Conservation (phyloP, 345 rosid species). For the Eucalyptus curtisii region DNA sequence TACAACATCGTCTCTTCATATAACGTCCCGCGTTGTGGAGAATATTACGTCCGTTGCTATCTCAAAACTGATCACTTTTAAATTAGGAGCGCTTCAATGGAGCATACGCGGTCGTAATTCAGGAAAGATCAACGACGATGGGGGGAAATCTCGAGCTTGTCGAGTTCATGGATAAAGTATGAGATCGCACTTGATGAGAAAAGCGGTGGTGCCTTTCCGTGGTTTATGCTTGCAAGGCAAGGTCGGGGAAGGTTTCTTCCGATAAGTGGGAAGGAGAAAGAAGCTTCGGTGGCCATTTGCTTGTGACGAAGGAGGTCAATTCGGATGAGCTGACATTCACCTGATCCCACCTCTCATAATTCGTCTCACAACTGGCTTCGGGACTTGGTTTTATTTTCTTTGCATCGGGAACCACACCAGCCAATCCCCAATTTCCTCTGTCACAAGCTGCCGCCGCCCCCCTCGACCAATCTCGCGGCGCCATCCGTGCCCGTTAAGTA, state of each 20-base stretch:
- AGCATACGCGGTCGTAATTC: background rate
- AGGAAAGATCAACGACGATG: background rate
- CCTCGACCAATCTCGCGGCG: background rate
- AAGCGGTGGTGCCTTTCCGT: background rate
- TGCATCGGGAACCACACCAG: background rate
- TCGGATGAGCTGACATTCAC: background rate
- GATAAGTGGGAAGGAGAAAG: background rate
- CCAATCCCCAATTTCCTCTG: background rate
- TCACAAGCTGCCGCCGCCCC: background rate
- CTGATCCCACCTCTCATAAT: background rate
- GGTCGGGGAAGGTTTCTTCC: background rate
- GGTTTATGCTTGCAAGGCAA: background rate
- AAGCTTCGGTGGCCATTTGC: background rate
- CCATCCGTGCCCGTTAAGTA: background rate
- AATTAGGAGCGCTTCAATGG: accelerated
- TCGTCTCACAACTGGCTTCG: background rate
- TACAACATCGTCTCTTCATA: background rate
- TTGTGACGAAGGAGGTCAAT: background rate
- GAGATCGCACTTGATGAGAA: background rate
- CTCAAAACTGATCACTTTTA: background rate
- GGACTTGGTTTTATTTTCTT: background rate
- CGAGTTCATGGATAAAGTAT: background rate
- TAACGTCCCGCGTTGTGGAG: accelerated
- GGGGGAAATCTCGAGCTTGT: background rate
- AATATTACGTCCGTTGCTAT: background rate